These are phyloP conservation scores for Bimuria novae-zelandiae DNA, from an alignment of 2,329 filamentous ascomycete species.

Conservation along the genomic window DNA sequence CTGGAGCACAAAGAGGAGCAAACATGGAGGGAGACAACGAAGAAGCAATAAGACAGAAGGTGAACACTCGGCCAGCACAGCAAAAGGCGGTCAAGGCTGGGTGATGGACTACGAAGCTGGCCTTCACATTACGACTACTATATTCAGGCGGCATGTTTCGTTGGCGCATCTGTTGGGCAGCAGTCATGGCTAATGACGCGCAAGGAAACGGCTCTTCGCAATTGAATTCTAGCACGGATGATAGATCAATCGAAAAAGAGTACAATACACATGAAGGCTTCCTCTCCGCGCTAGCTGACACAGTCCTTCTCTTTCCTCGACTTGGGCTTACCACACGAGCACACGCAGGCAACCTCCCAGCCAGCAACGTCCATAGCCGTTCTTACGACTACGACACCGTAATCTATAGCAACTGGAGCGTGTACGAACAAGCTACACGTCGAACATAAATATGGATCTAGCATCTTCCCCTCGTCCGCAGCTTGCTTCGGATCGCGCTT, in stretches of 20 bases:
- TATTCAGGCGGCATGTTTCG: too few species aligned
- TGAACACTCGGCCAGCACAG: neutral
- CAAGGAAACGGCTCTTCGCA: neutral
- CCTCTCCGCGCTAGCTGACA: too few species aligned
- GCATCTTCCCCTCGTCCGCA: neutral
- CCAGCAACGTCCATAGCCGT: too few species aligned
- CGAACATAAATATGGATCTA: neutral
- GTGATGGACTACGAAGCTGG: too few species aligned
- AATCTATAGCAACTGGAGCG: neutral
- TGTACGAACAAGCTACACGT: neutral
- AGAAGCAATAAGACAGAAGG: neutral
- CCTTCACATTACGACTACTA: too few species aligned
- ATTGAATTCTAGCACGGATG: neutral
- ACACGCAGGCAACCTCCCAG: too few species aligned
- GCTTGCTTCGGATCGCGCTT: neutral
- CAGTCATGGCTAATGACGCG: neutral
- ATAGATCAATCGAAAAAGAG: too few species aligned
- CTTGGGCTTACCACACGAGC: too few species aligned
- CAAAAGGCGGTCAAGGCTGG: too few species aligned
- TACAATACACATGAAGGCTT: too few species aligned
- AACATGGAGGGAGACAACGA: neutral
- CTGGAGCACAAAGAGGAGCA: neutral
- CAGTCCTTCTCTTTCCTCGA: too few species aligned
- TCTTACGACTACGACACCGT: neutral
- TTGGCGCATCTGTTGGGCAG: too few species aligned